These are phyloP conservation scores for Claviceps paspali DNA, from an alignment of 2,329 filamentous ascomycete genomes.

Conservation along the genomic window DNA sequence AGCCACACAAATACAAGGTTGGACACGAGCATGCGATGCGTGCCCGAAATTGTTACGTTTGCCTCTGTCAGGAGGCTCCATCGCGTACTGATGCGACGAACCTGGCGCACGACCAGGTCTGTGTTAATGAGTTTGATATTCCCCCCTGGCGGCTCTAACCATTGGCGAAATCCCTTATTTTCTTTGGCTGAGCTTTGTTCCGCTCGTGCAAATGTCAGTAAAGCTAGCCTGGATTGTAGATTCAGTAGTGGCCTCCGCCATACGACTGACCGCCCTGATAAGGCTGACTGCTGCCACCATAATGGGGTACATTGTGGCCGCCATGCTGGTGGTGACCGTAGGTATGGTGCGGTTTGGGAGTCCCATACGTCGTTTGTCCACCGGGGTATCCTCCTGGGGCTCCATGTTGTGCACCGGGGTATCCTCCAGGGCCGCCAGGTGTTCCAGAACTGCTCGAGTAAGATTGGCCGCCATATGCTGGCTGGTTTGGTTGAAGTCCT, in stretches of 20 bases:
- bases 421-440: conserved; percentile 9
- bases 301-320: conserved; percentile 12
- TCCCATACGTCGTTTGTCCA: conserved; percentile 11
- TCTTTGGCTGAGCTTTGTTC: too few relatives aligned
- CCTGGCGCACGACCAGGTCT: neutral
- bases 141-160: too few relatives aligned
- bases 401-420: conserved; percentile 9
- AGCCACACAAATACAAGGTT: neutral
- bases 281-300: conserved; percentile 13
- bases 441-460: conserved; percentile 8
- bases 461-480: conserved; percentile 10
- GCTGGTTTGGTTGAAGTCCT: conserved; percentile 6
- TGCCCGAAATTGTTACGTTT: neutral
- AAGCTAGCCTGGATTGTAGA: neutral
- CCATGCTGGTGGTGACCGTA: conserved; percentile 7
- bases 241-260: conserved; percentile 8
- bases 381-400: conserved; percentile 12
- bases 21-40: neutral
- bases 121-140: neutral
- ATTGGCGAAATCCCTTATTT: too few relatives aligned
- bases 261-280: conserved; percentile 13
- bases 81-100: neutral
- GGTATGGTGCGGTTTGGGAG: conserved; percentile 7
- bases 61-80: neutral
- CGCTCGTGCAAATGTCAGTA: neutral